phyloP scores from a whole-genome alignment of 768 basidiomycete genomes.

The Termitomyces sp. region DNA sequence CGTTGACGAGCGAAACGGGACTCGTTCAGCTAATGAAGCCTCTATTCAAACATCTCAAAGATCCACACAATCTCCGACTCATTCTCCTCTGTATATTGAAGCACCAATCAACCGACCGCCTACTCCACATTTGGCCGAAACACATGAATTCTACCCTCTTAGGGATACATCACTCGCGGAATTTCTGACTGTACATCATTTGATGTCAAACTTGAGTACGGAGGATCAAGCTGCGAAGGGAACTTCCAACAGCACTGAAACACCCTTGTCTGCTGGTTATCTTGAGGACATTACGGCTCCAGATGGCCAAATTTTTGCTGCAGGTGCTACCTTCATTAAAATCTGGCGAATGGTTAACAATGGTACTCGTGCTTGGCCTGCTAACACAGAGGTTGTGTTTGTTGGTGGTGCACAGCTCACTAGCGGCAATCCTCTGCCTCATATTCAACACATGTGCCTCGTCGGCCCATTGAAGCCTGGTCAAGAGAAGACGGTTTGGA shows the following conservation, averaged over 20 bases:
- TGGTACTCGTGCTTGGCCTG: conserved; percentile 63
- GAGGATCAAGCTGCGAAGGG: background rate
- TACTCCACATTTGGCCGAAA: conserved; percentile 10
- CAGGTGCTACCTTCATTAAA: conserved; percentile 85
- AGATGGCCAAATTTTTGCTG: conserved; percentile 74
- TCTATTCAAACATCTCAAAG: background rate
- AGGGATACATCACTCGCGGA: conserved; percentile 27
- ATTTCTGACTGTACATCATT: conserved; percentile 17
- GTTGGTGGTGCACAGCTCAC: conserved; percentile 66
- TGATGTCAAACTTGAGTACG: conserved; percentile 14
- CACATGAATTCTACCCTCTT: conserved; percentile 5
- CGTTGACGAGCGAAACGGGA: background rate
- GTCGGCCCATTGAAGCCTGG: conserved; percentile 61
- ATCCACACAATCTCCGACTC: background rate
- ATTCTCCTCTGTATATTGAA: conserved; percentile 27
- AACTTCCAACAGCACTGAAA: background rate
- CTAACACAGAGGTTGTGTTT: conserved; percentile 62
- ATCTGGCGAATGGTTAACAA: conserved; percentile 75
- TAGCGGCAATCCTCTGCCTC: conserved; percentile 22
- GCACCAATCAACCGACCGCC: conserved; percentile 24
- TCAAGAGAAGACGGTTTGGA: conserved; percentile 60
- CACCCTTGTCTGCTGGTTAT: conserved; percentile 48
- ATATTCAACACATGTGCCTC: background rate
- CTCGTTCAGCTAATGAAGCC: background rate
- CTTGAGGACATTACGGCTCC: conserved; percentile 67